Percentiles rank a stretch among this genome's conserved stretches.
These are phyloP conservation scores for Penicillium rolfsii DNA, from an alignment of 2,329 filamentous ascomycete species.

Conservation along the genomic window DNA sequence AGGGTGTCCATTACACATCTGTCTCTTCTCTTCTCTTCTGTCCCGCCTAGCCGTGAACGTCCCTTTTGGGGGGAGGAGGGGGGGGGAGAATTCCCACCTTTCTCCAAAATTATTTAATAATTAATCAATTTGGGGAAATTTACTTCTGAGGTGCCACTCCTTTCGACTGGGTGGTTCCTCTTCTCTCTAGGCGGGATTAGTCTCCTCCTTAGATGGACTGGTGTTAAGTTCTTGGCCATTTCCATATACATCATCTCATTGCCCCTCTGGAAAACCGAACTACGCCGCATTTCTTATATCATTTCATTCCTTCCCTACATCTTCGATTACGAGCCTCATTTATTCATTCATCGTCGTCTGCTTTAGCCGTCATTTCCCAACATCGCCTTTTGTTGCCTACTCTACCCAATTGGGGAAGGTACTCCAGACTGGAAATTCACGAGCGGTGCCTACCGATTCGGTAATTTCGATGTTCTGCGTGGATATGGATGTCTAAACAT, in stretches of 20 bases:
- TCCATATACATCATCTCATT: slow-evolving; percentile 33
- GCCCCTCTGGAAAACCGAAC: slow-evolving; percentile 20
- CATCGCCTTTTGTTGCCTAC: background rate
- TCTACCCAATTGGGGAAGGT: slow-evolving; percentile 7
- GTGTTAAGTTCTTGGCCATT: slow-evolving; percentile 20
- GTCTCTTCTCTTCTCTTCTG: slow-evolving; percentile 3
- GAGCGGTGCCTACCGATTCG: background rate
- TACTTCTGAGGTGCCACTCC: slow-evolving; percentile 17
- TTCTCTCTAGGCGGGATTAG: slow-evolving; percentile 22
- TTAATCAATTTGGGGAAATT: slow-evolving; percentile 7
- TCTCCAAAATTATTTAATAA: slow-evolving; percentile 10
- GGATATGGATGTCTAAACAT: slow-evolving; percentile 2
- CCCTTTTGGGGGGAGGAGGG: slow-evolving; percentile 7
- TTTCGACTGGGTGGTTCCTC: slow-evolving; percentile 16
- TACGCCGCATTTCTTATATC: slow-evolving; percentile 12
- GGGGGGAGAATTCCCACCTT: slow-evolving; percentile 6
- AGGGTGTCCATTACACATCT: background rate
- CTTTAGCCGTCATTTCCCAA: background rate
- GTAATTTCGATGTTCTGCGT: background rate
- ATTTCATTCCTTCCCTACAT: slow-evolving; percentile 12
- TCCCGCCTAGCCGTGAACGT: slow-evolving; percentile 20
- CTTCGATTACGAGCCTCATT: slow-evolving; percentile 5
- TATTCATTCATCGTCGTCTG: background rate
- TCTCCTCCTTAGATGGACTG: slow-evolving; percentile 26
- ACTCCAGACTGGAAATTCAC: background rate